phyloP scores from a whole-genome alignment of 208 protist species.

The Angomonas deanei region DNA sequence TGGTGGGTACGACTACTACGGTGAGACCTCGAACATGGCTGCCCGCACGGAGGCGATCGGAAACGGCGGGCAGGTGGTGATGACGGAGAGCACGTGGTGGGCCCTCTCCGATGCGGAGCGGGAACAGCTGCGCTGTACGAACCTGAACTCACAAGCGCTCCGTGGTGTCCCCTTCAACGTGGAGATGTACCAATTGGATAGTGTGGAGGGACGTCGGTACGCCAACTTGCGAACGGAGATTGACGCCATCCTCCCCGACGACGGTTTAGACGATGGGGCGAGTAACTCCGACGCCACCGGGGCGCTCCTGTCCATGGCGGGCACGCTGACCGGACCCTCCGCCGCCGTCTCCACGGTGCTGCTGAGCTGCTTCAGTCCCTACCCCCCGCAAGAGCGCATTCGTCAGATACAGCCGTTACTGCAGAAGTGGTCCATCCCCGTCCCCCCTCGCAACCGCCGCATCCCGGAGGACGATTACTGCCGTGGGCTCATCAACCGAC shows the following conservation, averaged over 20 bases:
- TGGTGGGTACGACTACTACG: constrained; percentile 78
- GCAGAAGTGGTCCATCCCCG: constrained; percentile 20
- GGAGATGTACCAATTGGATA: constrained; percentile 58
- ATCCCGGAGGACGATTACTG: constrained; percentile 23
- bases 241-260: constrained; percentile 22
- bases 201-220: constrained; percentile 34
- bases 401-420: constrained; percentile 35
- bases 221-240: constrained; percentile 41
- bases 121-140: constrained; percentile 9
- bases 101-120: constrained; percentile 28
- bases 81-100: constrained; percentile 39
- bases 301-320: constrained; percentile 15
- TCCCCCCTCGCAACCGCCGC: constrained; percentile 7
- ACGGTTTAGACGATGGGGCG: constrained; percentile 8
- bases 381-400: constrained; percentile 19
- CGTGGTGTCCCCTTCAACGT: constrained; percentile 50
- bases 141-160: constrained; percentile 33
- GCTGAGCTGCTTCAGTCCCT: constrained; percentile 32
- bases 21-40: constrained; percentile 70
- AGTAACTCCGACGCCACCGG: constrained; percentile 10
- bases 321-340: constrained; percentile 11
- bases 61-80: constrained; percentile 68
- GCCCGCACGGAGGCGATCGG: constrained; percentile 73
- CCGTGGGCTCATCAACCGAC: constrained; percentile 22
- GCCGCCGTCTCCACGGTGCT: constrained; percentile 22